These are phyloP conservation scores for Chrysanthemum makinoi DNA, from an alignment of 129 eudicot species.

Conservation along the genomic window DNA sequence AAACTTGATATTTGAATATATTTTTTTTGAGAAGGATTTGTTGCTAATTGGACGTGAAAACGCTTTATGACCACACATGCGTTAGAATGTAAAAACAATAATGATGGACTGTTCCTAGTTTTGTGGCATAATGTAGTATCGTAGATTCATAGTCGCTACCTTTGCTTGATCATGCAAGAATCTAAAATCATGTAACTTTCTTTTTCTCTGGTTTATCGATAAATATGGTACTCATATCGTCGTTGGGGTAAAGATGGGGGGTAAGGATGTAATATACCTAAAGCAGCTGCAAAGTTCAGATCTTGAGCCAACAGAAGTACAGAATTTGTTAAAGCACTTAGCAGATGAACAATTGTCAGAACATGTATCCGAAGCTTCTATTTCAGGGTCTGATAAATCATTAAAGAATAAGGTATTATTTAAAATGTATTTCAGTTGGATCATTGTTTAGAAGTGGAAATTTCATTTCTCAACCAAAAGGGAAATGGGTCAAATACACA, in stretches of 20 bases:
- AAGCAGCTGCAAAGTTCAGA: constrained; percentile 84
- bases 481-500: no score
- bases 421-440: neutral
- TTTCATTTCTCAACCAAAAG: no score
- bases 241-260: constrained; percentile 98
- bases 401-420: constrained; percentile 52
- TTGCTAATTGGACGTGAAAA: constrained; percentile 5
- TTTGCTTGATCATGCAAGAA: neutral
- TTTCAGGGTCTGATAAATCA: constrained; percentile 39
- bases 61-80: neutral
- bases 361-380: constrained; percentile 40
- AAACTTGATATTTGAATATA: no score
- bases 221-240: constrained; percentile 92
- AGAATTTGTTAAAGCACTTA: constrained; percentile 68
- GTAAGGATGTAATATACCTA: constrained; percentile 87
- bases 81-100: neutral
- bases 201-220: constrained; percentile 71
- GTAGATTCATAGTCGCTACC: neutral
- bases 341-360: constrained; percentile 73
- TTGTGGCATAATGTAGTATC: neutral
- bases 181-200: constrained; percentile 9
- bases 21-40: neutral
- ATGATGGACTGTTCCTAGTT: neutral
- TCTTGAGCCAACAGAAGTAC: constrained; percentile 72
- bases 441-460: no score